Evolutionary conservation across 495 filamentous ascomycete species (phyloP).

Genomic region (Tetracladium marchalianum): DNA sequence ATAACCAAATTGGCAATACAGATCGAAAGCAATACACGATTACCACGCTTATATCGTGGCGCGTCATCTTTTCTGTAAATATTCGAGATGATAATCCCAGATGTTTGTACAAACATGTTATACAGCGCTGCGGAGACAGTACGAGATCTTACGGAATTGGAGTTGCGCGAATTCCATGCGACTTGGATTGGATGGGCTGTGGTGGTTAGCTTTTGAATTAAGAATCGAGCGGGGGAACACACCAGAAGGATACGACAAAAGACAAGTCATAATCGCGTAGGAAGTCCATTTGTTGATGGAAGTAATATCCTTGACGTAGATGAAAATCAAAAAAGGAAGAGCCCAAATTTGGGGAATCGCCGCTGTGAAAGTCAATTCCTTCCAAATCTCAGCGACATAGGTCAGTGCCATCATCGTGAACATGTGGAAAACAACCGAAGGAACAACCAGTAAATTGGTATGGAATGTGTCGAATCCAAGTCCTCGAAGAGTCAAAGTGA

Average conservation of each 20-base stretch:
- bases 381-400: slow-evolving; percentile 32
- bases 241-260: slow-evolving; percentile 50
- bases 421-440: slow-evolving; percentile 41
- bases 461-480: slow-evolving; percentile 59
- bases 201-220: slow-evolving; percentile 38
- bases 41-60: slow-evolving; percentile 38
- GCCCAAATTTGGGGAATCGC: slow-evolving; percentile 41
- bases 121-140: slow-evolving; percentile 20
- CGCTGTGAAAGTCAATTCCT: slow-evolving; percentile 36
- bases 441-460: slow-evolving; percentile 65
- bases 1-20: slow-evolving; percentile 19
- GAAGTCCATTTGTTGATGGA: slow-evolving; percentile 42
- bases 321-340: slow-evolving; percentile 47
- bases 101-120: slow-evolving; percentile 55
- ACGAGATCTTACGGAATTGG: slow-evolving; percentile 25
- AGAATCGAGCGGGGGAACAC: slow-evolving; percentile 31
- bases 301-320: slow-evolving; percentile 39
- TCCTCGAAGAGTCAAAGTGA: slow-evolving; percentile 48
- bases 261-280: slow-evolving; percentile 46
- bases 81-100: slow-evolving; percentile 43
- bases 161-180: slow-evolving; percentile 41
- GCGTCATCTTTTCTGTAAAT: slow-evolving; percentile 45
- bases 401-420: slow-evolving; percentile 34
- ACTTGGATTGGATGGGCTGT: slow-evolving; percentile 56
- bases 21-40: slow-evolving; percentile 19